Percentiles rank a stretch among this genome's conserved stretches.
Conservation (phyloP, 148 eudicot genomes). For the Simmondsia chinensis region DNA sequence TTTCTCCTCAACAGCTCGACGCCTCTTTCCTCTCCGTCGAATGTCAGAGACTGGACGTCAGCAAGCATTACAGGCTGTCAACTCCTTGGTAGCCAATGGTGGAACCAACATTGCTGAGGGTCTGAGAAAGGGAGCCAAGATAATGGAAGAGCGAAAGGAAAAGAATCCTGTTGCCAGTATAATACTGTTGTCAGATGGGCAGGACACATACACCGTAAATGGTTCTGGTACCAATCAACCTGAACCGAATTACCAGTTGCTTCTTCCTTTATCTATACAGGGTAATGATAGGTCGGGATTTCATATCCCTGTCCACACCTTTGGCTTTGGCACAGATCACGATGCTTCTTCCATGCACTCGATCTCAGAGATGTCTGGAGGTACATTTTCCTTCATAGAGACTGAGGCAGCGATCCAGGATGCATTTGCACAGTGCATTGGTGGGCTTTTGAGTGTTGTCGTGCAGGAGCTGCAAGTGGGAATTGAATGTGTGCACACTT, state of each 20-base stretch:
- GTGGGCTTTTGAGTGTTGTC: constrained; percentile 37
- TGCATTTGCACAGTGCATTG: constrained; percentile 40
- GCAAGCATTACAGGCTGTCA: constrained; percentile 13
- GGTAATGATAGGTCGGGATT: constrained; percentile 5
- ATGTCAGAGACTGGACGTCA: constrained; percentile 27
- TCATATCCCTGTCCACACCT: constrained; percentile 25
- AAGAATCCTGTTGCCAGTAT: constrained; percentile 35
- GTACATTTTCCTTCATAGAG: constrained; percentile 38
- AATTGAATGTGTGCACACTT: background rate
- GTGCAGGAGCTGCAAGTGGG: constrained; percentile 21
- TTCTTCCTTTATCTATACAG: constrained; percentile 16
- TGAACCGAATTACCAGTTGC: background rate
- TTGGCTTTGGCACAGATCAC: constrained; percentile 39
- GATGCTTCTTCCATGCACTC: constrained; percentile 30
- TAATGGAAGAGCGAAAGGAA: constrained; percentile 23
- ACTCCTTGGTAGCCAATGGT: constrained; percentile 13
- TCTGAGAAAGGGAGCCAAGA: constrained; percentile 17
- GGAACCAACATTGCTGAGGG: constrained; percentile 32
- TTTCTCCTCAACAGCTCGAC: constrained; percentile 17
- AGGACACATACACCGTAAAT: constrained; percentile 18
- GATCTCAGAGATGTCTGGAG: constrained; percentile 28
- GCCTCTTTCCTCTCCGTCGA: constrained; percentile 20
- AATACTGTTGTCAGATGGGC: constrained; percentile 35
- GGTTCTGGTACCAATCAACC: background rate
- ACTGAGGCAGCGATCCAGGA: constrained; percentile 31